phyloP scores from a whole-genome alignment of 768 basidiomycete species.

The Calocybe gangraenosa region DNA sequence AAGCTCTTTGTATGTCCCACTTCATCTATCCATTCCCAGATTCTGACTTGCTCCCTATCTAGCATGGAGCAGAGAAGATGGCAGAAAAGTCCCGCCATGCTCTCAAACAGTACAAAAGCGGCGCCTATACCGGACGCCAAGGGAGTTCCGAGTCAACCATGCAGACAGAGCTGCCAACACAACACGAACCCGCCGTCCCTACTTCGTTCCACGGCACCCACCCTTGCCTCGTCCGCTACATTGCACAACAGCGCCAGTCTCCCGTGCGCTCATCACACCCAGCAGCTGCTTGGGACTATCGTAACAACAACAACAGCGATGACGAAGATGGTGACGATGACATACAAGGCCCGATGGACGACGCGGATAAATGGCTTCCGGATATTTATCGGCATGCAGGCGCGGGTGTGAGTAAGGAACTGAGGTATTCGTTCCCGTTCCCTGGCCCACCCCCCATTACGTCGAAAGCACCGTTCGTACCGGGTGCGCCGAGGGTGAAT shows the following conservation, averaged over 20 bases:
- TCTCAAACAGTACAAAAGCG: slow-evolving; percentile 33
- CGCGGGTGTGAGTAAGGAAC: slow-evolving; percentile 37
- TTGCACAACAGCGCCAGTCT: slow-evolving; percentile 24
- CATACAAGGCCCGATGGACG: slow-evolving; percentile 3
- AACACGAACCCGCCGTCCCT: no score
- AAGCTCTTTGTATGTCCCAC: slow-evolving; percentile 49
- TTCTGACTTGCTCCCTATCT: not conserved
- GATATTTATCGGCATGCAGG: slow-evolving; percentile 44
- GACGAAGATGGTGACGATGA: no score
- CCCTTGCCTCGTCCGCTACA: slow-evolving; percentile 25
- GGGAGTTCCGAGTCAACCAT: no score
- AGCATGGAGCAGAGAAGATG: slow-evolving; percentile 34
- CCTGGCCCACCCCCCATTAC: no score
- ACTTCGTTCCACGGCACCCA: slow-evolving; percentile 34
- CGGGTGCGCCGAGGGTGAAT: slow-evolving; percentile 45
- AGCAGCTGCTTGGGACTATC: slow-evolving; percentile 2
- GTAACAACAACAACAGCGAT: no score
- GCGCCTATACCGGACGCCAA: no score
- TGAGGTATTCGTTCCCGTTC: slow-evolving; percentile 31
- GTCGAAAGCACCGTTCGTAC: slow-evolving; percentile 38
- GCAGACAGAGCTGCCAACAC: no score
- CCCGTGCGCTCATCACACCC: not conserved
- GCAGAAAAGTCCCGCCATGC: slow-evolving; percentile 44
- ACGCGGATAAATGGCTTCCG: slow-evolving; percentile 34
- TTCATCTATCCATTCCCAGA: not conserved